Evolutionary conservation across 2,329 filamentous ascomycete species (phyloP).

Genomic region (Xylariaceae sp.): DNA sequence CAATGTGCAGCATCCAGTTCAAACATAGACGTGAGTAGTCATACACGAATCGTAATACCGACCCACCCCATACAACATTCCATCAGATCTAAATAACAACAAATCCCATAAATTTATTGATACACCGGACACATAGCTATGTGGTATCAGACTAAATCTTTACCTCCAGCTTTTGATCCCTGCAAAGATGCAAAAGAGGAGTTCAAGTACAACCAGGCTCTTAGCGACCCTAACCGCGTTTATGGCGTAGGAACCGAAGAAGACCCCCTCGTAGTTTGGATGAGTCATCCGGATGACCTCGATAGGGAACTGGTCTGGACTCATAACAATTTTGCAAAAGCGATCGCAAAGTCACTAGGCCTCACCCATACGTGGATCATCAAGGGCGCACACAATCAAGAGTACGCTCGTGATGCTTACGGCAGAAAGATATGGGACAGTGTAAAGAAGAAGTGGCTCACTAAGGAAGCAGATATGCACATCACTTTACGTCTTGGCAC

Average conservation of each 20-base stretch:
- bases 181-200: conserved; percentile 11
- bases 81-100: no score
- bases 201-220: conserved; percentile 5
- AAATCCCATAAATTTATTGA: no score
- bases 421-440: not conserved
- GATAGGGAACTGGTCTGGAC: conserved; percentile 9
- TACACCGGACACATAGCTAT: no score
- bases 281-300: not conserved
- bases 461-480: conserved; percentile 11
- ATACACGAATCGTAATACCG: no score
- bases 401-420: conserved; percentile 2
- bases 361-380: conserved; percentile 14
- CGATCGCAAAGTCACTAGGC: conserved; percentile 12
- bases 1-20: no score
- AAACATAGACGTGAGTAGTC: no score
- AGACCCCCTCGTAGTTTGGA: conserved; percentile 13
- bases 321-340: conserved; percentile 17
- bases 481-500: conserved; percentile 13
- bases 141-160: no score
- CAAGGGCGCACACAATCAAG: not conserved
- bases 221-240: conserved; percentile 10
- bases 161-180: conserved; percentile 7
- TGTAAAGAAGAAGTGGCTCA: not conserved
- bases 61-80: no score
- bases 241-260: conserved; percentile 8